A percentile compares a stretch with the other conserved stretches of the same genome.
Evolutionary conservation across 257 asterid species (phyloP).

Genomic region (Primulina eburnea): DNA sequence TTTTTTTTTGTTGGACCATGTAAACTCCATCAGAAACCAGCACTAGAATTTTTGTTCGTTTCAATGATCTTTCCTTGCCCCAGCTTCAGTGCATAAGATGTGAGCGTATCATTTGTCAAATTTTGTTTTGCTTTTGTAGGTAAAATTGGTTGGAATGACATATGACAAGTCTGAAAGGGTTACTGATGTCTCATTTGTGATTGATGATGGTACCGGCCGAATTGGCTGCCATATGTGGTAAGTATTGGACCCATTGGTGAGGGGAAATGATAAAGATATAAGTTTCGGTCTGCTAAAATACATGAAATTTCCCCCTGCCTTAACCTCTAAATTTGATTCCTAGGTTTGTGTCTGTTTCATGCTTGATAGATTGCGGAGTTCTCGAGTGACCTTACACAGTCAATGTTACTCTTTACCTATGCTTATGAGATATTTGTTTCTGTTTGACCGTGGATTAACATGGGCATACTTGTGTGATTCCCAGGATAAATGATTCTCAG

Average conservation of each 20-base stretch:
- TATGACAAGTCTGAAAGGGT: conserved; percentile 51
- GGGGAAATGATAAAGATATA: neutral
- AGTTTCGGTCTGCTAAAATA: neutral
- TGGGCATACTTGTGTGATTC: neutral
- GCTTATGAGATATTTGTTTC: neutral
- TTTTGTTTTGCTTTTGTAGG: conserved; percentile 36
- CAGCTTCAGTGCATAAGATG: neutral
- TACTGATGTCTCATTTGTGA: conserved; percentile 57
- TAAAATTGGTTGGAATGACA: conserved; percentile 72
- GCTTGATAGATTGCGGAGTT: neutral
- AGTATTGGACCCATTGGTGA: neutral
- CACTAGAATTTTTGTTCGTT: neutral
- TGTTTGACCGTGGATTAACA: conserved; percentile 7
- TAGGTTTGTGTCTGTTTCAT: neutral
- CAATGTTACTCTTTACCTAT: neutral
- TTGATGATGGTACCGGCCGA: conserved; percentile 95
- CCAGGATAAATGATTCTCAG: conserved; percentile 73
- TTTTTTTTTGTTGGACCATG: neutral
- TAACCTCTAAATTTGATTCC: neutral
- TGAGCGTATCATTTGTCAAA: no score
- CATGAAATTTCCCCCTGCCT: neutral
- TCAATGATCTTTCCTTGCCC: neutral
- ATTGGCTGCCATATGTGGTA: conserved; percentile 76
- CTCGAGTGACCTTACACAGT: neutral
- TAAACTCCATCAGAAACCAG: neutral